Conservation (phyloP, 2,329 filamentous ascomycete genomes). For the Zasmidium angulare region DNA sequence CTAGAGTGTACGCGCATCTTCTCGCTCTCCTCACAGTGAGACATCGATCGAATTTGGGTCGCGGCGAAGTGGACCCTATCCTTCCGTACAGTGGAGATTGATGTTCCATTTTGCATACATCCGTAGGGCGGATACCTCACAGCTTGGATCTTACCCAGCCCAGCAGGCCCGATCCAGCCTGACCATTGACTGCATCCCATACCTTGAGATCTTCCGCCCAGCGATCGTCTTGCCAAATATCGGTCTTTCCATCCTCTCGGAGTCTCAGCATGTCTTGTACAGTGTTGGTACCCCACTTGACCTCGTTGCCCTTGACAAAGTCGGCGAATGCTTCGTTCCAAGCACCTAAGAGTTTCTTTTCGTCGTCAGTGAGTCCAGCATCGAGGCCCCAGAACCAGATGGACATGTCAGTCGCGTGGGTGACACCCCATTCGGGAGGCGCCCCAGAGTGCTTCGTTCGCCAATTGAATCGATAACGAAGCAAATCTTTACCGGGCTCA, state of each 20-base stretch:
- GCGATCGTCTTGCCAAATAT: constrained; percentile 46
- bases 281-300: constrained; percentile 40
- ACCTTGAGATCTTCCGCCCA: constrained; percentile 50
- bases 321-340: constrained; percentile 41
- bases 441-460: constrained; percentile 49
- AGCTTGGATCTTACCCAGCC: constrained; percentile 28
- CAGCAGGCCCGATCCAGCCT: constrained; percentile 19
- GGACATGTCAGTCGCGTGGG: constrained; percentile 54
- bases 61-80: too few species aligned
- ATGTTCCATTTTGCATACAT: background rate
- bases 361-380: constrained; percentile 39
- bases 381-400: constrained; percentile 60
- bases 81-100: too few species aligned
- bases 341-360: constrained; percentile 45
- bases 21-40: too few species aligned
- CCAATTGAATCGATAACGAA: constrained; percentile 57
- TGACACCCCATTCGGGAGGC: constrained; percentile 53
- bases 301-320: constrained; percentile 44
- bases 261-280: constrained; percentile 46
- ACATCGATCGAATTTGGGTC: too few species aligned
- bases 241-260: constrained; percentile 46
- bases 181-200: constrained; percentile 45
- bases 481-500: constrained; percentile 45
- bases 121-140: constrained; percentile 1
- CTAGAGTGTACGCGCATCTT: too few species aligned